These are phyloP conservation scores for Phaffia rhodozyma DNA, from an alignment of 1,284 basidiomycete species.

Conservation along the genomic window DNA sequence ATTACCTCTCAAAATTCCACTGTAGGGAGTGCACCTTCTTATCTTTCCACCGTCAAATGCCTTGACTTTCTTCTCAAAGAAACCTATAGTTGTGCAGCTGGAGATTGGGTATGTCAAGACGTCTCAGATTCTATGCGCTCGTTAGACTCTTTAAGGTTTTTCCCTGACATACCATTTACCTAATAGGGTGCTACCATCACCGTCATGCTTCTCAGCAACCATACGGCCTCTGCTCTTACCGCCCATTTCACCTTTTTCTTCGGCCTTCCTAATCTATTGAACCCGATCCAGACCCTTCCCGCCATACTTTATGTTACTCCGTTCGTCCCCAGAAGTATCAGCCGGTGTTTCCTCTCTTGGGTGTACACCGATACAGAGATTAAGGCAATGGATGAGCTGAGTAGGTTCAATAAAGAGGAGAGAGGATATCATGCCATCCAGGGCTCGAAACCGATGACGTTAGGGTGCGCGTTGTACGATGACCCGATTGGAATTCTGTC, in stretches of 20 bases:
- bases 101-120: background rate
- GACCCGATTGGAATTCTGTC: constrained; percentile 5
- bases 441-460: constrained; percentile 5
- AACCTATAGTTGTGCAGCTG: background rate
- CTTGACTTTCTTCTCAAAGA: no score
- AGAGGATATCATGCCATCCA: constrained; percentile 1
- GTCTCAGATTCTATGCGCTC: no score
- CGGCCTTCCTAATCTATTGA: background rate
- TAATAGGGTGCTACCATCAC: background rate
- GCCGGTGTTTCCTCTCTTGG: background rate
- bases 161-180: no score
- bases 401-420: background rate
- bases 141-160: no score
- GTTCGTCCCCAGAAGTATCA: background rate
- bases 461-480: background rate
- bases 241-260: constrained; percentile 10
- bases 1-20: no score
- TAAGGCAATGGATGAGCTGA: background rate
- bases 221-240: background rate
- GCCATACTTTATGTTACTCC: background rate
- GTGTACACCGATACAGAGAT: background rate
- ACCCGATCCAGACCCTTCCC: no score
- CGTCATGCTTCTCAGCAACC: background rate
- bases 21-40: background rate
- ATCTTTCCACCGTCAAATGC: no score